Evolutionary conservation across 805 yeast genomes (phyloP).

Genomic region (Sporopachydermia lactativora): DNA sequence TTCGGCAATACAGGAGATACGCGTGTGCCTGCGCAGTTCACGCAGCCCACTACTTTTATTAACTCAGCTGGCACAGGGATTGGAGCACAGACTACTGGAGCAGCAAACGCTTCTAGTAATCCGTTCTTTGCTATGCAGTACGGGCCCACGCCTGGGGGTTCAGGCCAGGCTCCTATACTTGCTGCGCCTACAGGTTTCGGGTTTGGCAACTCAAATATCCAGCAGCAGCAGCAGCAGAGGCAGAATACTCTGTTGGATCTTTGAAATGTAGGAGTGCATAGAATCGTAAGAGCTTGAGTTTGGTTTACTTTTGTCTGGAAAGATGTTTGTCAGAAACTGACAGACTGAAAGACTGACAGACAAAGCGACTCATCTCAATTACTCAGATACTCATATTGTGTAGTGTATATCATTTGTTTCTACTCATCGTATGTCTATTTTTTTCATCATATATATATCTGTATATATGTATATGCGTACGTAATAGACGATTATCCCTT

Average conservation of each 20-base stretch:
- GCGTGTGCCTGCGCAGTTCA: conserved; percentile 88
- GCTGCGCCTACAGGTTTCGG: conserved; percentile 92
- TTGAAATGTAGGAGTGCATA: conserved; percentile 13
- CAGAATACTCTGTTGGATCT: conserved; percentile 12
- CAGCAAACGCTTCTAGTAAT: conserved; percentile 25
- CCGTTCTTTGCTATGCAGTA: conserved; percentile 59
- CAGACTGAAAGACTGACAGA: no score
- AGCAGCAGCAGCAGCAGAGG: conserved; percentile 18
- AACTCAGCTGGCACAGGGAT: conserved; percentile 83
- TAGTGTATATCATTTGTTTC: no score
- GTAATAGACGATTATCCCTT: conserved; percentile 17
- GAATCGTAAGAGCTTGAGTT: neutral
- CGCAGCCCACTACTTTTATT: conserved; percentile 65
- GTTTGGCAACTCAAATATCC: conserved; percentile 60
- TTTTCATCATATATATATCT: neutral
- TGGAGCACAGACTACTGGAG: conserved; percentile 29
- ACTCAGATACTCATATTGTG: no score
- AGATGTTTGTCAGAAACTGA: no score
- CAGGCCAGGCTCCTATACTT: conserved; percentile 43
- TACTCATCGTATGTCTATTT: no score
- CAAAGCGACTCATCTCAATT: no score
- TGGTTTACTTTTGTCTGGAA: no score
- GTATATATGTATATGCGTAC: conserved; percentile 5
- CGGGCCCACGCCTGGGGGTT: conserved; percentile 41
- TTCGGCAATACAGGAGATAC: conserved; percentile 78